These are phyloP conservation scores for Syzygium oleosum DNA, from an alignment of 345 rosid species.

Conservation along the genomic window DNA sequence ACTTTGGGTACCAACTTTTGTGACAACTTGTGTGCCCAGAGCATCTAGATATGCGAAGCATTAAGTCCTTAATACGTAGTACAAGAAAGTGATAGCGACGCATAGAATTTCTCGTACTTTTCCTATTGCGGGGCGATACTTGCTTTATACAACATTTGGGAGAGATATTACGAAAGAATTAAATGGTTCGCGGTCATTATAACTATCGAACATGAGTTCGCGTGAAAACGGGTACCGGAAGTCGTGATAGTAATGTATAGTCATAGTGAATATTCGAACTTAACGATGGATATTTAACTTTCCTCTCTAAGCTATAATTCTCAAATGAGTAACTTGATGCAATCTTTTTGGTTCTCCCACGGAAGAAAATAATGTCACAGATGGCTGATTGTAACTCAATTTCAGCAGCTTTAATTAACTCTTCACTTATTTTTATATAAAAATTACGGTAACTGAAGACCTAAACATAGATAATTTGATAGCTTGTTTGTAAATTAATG, in stretches of 20 bases:
- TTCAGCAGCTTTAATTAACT: background rate
- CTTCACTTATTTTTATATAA: background rate
- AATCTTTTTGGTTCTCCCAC: background rate
- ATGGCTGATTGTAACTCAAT: background rate
- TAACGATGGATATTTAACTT: accelerated
- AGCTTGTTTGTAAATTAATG: background rate
- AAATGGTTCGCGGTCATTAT: accelerated
- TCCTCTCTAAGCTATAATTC: background rate
- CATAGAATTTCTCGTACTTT: too few species aligned
- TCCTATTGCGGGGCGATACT: background rate
- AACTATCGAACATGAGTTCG: background rate
- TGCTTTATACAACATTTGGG: background rate
- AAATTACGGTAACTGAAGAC: background rate
- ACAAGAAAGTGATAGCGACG: too few species aligned
- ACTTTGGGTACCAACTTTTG: background rate
- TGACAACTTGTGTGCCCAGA: background rate
- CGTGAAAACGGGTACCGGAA: accelerated
- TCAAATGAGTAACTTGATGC: background rate
- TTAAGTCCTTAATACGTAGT: background rate
- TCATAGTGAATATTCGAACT: background rate
- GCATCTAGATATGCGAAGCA: background rate
- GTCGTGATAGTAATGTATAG: background rate
- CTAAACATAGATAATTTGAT: background rate
- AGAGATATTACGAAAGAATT: background rate
- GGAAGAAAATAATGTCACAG: accelerated